A percentile compares a stretch with the other conserved stretches of the same genome.
These are phyloP conservation scores for Draba incana DNA, from an alignment of 345 rosid species.

Conservation along the genomic window DNA sequence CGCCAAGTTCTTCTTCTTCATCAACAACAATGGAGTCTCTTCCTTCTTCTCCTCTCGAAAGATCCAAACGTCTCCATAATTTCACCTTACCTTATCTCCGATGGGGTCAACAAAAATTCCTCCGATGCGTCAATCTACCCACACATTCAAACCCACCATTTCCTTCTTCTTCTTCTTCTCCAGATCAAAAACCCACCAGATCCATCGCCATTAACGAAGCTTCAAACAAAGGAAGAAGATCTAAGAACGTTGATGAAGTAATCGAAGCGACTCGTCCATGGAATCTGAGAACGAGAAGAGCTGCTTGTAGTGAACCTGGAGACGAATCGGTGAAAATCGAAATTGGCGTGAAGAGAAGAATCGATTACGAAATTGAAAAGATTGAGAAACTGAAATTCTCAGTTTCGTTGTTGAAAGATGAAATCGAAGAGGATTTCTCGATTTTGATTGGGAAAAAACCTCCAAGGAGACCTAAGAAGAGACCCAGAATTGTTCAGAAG, in stretches of 20 bases:
- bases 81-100: constrained; percentile 34
- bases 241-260: constrained; percentile 7
- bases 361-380: constrained; percentile 7
- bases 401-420: constrained; percentile 28
- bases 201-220: background rate
- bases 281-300: constrained; percentile 43
- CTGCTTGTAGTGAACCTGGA: constrained; percentile 27
- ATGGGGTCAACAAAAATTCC: constrained; percentile 41
- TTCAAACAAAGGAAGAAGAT: background rate
- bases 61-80: constrained; percentile 41
- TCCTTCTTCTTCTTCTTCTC: constrained; percentile 21
- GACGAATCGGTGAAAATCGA: constrained; percentile 15
- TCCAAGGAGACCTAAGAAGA: constrained; percentile 42
- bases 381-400: constrained; percentile 33
- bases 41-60: background rate
- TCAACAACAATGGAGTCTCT: constrained; percentile 29
- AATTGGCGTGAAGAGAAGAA: constrained; percentile 22
- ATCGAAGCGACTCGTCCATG: constrained; percentile 25
- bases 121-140: constrained; percentile 33
- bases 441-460: constrained; percentile 26
- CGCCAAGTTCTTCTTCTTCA: background rate
- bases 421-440: constrained; percentile 34
- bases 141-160: background rate
- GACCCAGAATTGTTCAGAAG: constrained; percentile 40
- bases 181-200: constrained; percentile 25